A percentile compares a stretch with the other conserved stretches of the same genome.
Conservation (phyloP, 805 yeast genomes). For the Allodekkera sacchari region DNA sequence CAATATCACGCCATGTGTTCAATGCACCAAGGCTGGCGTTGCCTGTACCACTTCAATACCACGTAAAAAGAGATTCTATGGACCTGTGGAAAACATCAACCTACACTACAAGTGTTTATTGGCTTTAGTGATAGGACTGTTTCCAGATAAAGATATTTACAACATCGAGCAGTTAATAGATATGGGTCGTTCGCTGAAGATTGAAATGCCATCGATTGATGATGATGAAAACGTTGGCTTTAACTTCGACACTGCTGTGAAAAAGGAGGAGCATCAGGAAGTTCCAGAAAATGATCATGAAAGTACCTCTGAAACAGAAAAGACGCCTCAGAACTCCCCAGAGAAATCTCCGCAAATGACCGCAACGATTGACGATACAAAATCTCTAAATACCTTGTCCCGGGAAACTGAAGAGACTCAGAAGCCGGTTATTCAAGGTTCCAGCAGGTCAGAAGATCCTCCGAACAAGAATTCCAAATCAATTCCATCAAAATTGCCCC, state of each 20-base stretch:
- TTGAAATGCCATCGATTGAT: constrained; percentile 27
- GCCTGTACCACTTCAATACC: constrained; percentile 35
- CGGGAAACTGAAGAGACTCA: too few species aligned
- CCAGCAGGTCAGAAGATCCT: neutral
- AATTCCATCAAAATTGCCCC: constrained; percentile 12
- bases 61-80: constrained; percentile 32
- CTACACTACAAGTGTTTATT: constrained; percentile 35
- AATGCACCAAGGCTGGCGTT: constrained; percentile 29
- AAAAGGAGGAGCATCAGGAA: neutral
- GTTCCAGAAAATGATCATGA: neutral
- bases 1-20: constrained; percentile 31
- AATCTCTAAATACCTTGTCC: neutral
- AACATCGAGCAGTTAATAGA: constrained; percentile 33
- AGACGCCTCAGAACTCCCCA: neutral
- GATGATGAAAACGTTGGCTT: constrained; percentile 10
- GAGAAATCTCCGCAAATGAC: neutral
- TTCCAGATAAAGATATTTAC: constrained; percentile 36
- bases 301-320: neutral
- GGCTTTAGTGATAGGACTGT: constrained; percentile 30
- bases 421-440: neutral
- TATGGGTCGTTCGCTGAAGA: constrained; percentile 25
- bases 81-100: constrained; percentile 34
- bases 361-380: neutral
- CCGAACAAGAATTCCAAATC: neutral
- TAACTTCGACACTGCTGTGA: constrained; percentile 2